Evolutionary conservation across 1,139 yeast species (phyloP).

Genomic region (Taphrina confusa): DNA sequence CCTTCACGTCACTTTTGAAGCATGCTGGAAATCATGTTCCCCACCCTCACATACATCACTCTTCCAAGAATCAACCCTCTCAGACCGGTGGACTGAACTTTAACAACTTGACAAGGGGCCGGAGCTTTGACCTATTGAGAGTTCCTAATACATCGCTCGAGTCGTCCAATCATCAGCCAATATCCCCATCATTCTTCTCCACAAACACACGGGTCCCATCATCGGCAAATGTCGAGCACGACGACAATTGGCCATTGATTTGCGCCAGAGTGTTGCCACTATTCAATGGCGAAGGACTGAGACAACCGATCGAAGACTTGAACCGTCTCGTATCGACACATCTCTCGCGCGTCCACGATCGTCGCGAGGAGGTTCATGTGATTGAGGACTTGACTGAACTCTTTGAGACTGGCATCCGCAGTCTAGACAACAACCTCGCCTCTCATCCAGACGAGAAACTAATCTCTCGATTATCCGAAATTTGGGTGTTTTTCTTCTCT

Average conservation of each 20-base stretch:
- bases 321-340: slow-evolving; percentile 55
- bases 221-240: slow-evolving; percentile 39
- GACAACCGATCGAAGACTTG: slow-evolving; percentile 60
- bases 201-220: not conserved
- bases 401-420: slow-evolving; percentile 51
- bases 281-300: slow-evolving; percentile 54
- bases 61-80: not conserved
- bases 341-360: slow-evolving; percentile 51
- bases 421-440: slow-evolving; percentile 48
- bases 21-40: slow-evolving; percentile 27
- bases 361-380: slow-evolving; percentile 50
- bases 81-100: not conserved
- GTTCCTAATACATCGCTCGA: not conserved
- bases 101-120: slow-evolving; percentile 1
- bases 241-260: slow-evolving; percentile 55
- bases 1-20: slow-evolving; percentile 16
- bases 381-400: slow-evolving; percentile 54
- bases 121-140: slow-evolving; percentile 22
- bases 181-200: slow-evolving; percentile 31
- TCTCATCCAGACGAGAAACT: slow-evolving; percentile 41
- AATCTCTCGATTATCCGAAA: slow-evolving; percentile 45
- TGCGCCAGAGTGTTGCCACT: slow-evolving; percentile 52
- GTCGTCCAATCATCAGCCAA: not conserved
- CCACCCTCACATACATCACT: slow-evolving; percentile 7
- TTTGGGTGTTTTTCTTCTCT: slow-evolving; percentile 60